Percentiles rank a stretch among this genome's conserved stretches.
Evolutionary conservation across 2,329 filamentous ascomycete species (phyloP).

Genomic region (Calonectria montana): DNA sequence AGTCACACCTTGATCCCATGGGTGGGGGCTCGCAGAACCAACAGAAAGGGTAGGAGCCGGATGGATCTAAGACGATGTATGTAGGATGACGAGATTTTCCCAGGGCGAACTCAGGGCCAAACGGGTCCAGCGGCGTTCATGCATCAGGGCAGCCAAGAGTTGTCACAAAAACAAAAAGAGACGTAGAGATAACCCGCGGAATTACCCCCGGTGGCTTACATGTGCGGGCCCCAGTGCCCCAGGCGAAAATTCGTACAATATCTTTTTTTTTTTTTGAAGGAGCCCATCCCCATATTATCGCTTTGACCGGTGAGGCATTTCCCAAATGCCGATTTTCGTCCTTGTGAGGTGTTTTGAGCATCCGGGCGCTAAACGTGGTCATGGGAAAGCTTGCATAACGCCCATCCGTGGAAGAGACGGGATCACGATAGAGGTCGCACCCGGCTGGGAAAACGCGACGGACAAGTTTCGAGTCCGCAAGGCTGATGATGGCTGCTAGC

Average conservation of each 20-base stretch:
- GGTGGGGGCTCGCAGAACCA: neutral
- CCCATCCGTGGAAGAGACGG: neutral
- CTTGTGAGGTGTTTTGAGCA: slow-evolving; percentile 24
- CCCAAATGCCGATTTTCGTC: slow-evolving; percentile 25
- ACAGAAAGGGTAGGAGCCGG: neutral
- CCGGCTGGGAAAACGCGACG: neutral
- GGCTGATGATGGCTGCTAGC: neutral
- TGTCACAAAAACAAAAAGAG: neutral
- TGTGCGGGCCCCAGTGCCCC: neutral
- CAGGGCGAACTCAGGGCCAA: slow-evolving; percentile 10
- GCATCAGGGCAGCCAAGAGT: neutral
- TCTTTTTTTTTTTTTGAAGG: neutral
- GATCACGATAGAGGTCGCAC: neutral
- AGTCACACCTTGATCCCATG: neutral
- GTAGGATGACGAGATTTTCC: slow-evolving; percentile 12
- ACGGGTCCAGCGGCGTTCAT: slow-evolving; percentile 24
- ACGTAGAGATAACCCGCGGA: slow-evolving; percentile 14
- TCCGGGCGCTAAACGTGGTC: slow-evolving; percentile 8
- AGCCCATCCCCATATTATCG: slow-evolving; percentile 15
- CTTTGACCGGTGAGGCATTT: slow-evolving; percentile 36
- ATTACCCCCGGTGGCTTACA: slow-evolving; percentile 13
- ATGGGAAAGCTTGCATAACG: slow-evolving; percentile 8
- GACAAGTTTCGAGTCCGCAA: neutral
- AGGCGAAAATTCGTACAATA: slow-evolving; percentile 2
- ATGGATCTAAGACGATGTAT: neutral